Base-by-base conservation (phyloP, 257 asterid genomes). In the Salvia hispanica region DNA sequence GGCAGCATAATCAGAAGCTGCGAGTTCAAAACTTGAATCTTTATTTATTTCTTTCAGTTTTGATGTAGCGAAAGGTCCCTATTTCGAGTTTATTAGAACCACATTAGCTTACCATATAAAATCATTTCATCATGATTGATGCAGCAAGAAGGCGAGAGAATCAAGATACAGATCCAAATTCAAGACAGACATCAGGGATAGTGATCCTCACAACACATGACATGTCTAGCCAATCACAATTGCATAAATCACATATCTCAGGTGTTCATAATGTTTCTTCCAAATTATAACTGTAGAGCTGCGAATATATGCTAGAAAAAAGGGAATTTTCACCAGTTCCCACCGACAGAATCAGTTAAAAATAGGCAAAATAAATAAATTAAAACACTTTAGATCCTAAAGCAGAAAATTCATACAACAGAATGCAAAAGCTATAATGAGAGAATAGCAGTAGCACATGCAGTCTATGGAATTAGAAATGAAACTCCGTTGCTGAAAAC, bases 351-450 rank as follows among this genome's bases (percentile, higher is more conserved):
- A 47, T 33, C 2, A 58, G 47, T 9, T 9, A 10, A 39, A 52
- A 58, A 46, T 18, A 57, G 12, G 39, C 7, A 12, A 31, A 25
- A 8, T 6, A 53, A 73, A 53, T 2, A 68, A 34, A 31, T 44
- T 25, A 25, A 25, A 68, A 13, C 15, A 18, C 10, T 54, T 54
- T 66, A 9, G 51, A 42, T 21, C 68, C 62, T 59, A 45, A 64
- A 60, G 47, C 58, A 59, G 36, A 53, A 64, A 73, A 48, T 56
- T 47, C 61, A 28, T 54, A 65, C 45, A 69, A 69, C 57, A 47
- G 13, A 50, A 64, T 7, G 64, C 62, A 64, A 51, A 58, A 42
- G 62, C 65, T 53, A 43, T 42, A 25, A 25, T 25, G 31, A 50
- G 5, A 14, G 9, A 51, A 39, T 5, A 47, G 13, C 45, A 46